A percentile compares a stretch with the other conserved stretches of the same genome.
Conservation (phyloP, 148 eudicot species). For the Rhododendron ovatum region DNA sequence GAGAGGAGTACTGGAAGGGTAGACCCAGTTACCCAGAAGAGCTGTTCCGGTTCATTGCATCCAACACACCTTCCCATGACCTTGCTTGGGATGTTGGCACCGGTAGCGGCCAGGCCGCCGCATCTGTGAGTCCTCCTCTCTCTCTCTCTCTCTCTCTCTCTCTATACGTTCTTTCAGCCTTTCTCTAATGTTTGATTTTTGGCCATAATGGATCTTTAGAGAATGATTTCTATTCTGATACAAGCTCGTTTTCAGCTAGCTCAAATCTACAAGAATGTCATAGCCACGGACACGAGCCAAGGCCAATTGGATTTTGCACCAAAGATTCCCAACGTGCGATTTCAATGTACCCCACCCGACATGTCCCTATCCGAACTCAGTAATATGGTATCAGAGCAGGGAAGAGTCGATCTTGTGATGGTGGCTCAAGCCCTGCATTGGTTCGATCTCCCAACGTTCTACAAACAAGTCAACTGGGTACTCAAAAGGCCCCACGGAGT, state of each 20-base stretch:
- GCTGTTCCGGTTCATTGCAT: conserved; percentile 64
- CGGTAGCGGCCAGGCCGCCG: conserved; percentile 78
- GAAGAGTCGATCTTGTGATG: conserved; percentile 54
- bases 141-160: no score
- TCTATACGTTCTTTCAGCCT: no score
- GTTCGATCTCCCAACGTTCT: conserved; percentile 63
- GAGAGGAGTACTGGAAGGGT: conserved; percentile 34
- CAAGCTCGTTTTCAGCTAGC: conserved; percentile 36
- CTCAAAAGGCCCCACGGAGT: conserved; percentile 73
- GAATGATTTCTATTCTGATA: not conserved
- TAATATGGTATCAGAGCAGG: conserved; percentile 20
- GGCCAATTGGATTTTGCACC: conserved; percentile 65
- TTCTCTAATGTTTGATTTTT: no score
- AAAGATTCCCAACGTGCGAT: conserved; percentile 49
- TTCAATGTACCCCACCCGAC: conserved; percentile 39
- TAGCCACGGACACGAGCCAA: conserved; percentile 70
- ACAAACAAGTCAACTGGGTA: conserved; percentile 39
- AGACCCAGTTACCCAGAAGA: conserved; percentile 63
- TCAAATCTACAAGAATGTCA: conserved; percentile 44
- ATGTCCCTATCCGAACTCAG: conserved; percentile 35
- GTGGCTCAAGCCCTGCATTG: conserved; percentile 82
- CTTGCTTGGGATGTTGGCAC: conserved; percentile 45
- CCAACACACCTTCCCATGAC: conserved; percentile 48
- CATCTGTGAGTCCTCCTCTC: conserved; percentile 33
- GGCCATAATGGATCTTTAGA: not conserved